Conservation (phyloP, 2,329 filamentous ascomycete genomes). For the Coniochaeta pulveracea region DNA sequence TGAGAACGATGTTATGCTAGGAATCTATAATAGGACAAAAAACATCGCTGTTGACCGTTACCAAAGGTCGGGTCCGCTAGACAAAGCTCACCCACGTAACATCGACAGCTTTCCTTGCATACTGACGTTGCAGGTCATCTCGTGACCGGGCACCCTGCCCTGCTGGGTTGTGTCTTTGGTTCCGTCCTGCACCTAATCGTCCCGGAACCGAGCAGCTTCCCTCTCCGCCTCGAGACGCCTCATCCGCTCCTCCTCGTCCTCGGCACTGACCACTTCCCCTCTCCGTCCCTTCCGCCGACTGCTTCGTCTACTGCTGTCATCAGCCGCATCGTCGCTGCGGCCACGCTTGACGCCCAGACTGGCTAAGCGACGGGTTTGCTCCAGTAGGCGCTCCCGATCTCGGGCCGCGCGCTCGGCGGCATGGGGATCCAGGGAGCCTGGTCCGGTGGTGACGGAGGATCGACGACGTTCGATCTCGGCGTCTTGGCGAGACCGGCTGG, state of each 20-base stretch:
- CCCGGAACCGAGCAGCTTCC: conserved; percentile 32
- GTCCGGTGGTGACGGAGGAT: conserved; percentile 15
- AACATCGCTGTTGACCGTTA: no score
- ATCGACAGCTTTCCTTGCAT: no score
- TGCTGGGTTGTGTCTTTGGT: no score
- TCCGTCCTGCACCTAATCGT: no score
- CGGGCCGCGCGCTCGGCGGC: conserved; percentile 58
- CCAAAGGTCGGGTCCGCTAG: no score
- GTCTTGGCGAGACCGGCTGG: conserved; percentile 14
- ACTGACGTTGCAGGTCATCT: no score
- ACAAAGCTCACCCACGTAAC: no score
- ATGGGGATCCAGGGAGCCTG: conserved; percentile 39
- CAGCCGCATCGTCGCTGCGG: conserved; percentile 23
- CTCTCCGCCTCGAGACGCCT: conserved; percentile 47
- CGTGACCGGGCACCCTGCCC: no score
- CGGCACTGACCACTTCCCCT: conserved; percentile 32
- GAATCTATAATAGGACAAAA: no score
- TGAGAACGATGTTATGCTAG: no score
- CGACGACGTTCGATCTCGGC: conserved; percentile 18
- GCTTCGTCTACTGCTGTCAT: conserved; percentile 13
- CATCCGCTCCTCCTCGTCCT: conserved; percentile 41
- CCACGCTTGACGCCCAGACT: conserved; percentile 40
- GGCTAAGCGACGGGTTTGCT: conserved; percentile 56
- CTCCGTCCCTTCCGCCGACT: conserved; percentile 36
- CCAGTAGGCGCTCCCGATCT: conserved; percentile 53